A percentile compares a stretch with the other conserved stretches of the same genome.
These are phyloP conservation scores for Pseudogymnoascus sp. DNA, from an alignment of 2,329 filamentous ascomycete species.

Conservation along the genomic window DNA sequence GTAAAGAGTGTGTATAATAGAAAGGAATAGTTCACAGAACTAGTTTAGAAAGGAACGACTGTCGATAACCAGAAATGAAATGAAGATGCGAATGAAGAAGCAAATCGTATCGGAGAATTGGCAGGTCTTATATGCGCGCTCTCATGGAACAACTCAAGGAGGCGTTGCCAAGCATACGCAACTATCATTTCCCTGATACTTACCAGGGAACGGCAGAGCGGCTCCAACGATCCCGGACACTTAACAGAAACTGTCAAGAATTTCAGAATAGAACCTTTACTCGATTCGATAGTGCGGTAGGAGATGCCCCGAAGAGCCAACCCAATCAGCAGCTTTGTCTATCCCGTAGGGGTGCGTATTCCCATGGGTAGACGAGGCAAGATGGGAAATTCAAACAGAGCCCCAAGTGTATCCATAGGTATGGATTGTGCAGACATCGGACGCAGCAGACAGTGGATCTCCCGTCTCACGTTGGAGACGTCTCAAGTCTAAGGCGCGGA, in stretches of 20 bases:
- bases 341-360: background rate
- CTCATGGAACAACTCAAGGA: background rate
- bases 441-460: conserved; percentile 3
- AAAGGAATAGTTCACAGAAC: conserved; percentile 26
- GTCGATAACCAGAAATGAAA: conserved; percentile 12
- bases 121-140: background rate
- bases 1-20: conserved; percentile 26
- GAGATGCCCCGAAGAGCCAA: background rate
- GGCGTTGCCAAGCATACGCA: background rate
- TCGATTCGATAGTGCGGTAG: background rate
- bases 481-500: background rate
- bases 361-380: background rate
- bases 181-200: conserved; percentile 6
- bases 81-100: background rate
- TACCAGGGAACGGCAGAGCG: background rate
- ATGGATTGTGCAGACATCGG: conserved; percentile 4
- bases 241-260: background rate
- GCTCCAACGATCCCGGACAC: background rate
- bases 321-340: background rate
- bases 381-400: conserved; percentile 4
- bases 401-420: background rate
- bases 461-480: conserved; percentile 6
- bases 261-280: background rate
- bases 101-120: background rate
- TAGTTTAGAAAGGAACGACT: conserved; percentile 25